Base-by-base conservation (phyloP, 2,329 filamentous ascomycete species). In the Mollisia scopiformis region DNA sequence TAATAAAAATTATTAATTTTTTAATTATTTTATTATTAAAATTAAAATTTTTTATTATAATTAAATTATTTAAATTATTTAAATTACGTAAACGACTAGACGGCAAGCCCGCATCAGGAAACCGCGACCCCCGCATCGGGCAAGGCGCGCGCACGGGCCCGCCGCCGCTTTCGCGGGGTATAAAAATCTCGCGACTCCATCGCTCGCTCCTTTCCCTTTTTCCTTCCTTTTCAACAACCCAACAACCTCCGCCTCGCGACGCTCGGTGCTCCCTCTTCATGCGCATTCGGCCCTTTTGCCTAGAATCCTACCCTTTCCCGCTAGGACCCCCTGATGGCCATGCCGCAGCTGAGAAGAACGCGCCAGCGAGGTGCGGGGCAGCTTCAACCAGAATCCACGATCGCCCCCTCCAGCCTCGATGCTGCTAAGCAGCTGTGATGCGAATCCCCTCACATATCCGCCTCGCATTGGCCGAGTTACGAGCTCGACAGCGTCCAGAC, bases 241-340 rank as follows among this genome's bases (percentile, higher is more conserved):
- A 3, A 47, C 6, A 6, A 6, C 16, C 14, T n/a, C 35, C 7
- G 5, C 35, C 14, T 39, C 25, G 25, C 21, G 19, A 25, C 43
- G 43, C 43, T 47, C 25, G 43, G 43, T 47, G 43, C 25, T 25
- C 25, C 16, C 19, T 23, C 19, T 39, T 47, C 43, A 65, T 65
- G 47, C 55, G 41, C 37, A 63, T 62, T 68, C 57, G 57, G 66
- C 62, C 54, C 60, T 66, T 65, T 47, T 66, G 31, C 60, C 58
- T 59, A 58, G 55, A 62, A 50, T 54, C 43, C 59, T 28, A 25
- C 19, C 33, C 35, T 51, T 62, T 62, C 37, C 55, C 57, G 13
- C 30, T 23, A 65, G 57, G 61, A 54, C 57, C 55, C 55, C 58
- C 47, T 28, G 61, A 62, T 55, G 51, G 61, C 55, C 52, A 66